These are phyloP conservation scores for Wickerhamomyces strasburgensis DNA, from an alignment of 805 yeast genomes.

Conservation along the genomic window DNA sequence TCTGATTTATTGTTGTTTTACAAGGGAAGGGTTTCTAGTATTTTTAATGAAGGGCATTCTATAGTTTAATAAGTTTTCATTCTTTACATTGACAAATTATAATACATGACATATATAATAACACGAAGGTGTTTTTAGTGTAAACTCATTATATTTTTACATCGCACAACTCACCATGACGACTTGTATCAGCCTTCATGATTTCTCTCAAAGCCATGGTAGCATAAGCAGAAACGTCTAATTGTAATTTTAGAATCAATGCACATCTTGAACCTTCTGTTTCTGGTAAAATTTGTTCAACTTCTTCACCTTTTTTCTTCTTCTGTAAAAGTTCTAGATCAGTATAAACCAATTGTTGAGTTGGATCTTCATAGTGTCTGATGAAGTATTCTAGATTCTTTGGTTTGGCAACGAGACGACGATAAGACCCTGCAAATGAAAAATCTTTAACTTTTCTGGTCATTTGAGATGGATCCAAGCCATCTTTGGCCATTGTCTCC, in stretches of 20 bases:
- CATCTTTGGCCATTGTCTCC: constrained; percentile 72
- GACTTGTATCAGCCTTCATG: constrained; percentile 70
- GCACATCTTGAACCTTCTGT: constrained; percentile 46
- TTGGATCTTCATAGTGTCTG: constrained; percentile 55
- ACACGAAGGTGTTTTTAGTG: not conserved
- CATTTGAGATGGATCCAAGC: constrained; percentile 82
- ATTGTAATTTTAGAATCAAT: constrained; percentile 65
- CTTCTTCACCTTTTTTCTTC: constrained; percentile 24
- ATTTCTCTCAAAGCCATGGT: constrained; percentile 96
- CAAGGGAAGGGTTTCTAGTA: not conserved
- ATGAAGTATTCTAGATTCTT: constrained; percentile 54
- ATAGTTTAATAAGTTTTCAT: not conserved
- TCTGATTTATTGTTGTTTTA: not conserved
- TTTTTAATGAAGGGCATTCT: not conserved
- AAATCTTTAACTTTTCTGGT: constrained; percentile 80
- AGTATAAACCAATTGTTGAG: constrained; percentile 71
- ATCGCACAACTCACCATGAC: constrained; percentile 44
- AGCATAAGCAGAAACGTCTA: constrained; percentile 89
- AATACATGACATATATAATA: too few species aligned
- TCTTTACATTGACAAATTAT: not conserved
- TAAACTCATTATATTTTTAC: constrained; percentile 23
- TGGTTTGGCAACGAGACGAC: constrained; percentile 68
- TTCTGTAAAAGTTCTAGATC: constrained; percentile 57
- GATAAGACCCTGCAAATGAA: constrained; percentile 86
- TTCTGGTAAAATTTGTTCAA: constrained; percentile 25